A percentile compares a stretch with the other conserved stretches of the same genome.
phyloP scores from a whole-genome alignment of 2,329 filamentous ascomycete species.

The Talaromyces sp. region DNA sequence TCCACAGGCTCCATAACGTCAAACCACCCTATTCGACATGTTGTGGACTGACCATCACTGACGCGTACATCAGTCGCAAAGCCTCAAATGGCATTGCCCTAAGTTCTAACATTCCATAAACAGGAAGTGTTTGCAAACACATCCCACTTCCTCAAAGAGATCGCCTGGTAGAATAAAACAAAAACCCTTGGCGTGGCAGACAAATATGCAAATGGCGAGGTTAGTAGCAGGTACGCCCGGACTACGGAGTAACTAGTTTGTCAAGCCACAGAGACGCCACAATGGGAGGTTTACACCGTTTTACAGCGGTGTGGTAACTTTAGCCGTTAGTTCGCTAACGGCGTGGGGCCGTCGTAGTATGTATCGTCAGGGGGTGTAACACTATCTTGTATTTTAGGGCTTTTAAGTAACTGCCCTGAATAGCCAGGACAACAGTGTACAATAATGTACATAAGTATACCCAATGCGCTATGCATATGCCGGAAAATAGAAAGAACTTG shows the following conservation, averaged over 20 bases:
- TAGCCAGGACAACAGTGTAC: too few relatives aligned
- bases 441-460: too few relatives aligned
- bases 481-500: neutral
- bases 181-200: neutral
- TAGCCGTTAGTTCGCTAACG: neutral
- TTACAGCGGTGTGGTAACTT: neutral
- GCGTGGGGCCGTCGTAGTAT: neutral
- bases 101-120: neutral
- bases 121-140: neutral
- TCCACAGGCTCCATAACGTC: conserved; percentile 2
- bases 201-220: too few relatives aligned
- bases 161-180: neutral
- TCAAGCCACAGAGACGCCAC: conserved; percentile 4
- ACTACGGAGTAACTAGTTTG: neutral
- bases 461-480: neutral
- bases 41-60: neutral
- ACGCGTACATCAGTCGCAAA: neutral
- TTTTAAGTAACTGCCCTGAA: too few relatives aligned
- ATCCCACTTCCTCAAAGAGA: neutral
- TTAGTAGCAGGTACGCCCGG: too few relatives aligned
- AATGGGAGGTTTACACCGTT: neutral
- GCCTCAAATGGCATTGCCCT: neutral
- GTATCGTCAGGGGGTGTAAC: neutral
- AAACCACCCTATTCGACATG: neutral
- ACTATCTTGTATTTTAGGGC: neutral